Evolutionary conservation across 2,329 filamentous ascomycete species (phyloP).

Genomic region (Aaosphaeria arxii): DNA sequence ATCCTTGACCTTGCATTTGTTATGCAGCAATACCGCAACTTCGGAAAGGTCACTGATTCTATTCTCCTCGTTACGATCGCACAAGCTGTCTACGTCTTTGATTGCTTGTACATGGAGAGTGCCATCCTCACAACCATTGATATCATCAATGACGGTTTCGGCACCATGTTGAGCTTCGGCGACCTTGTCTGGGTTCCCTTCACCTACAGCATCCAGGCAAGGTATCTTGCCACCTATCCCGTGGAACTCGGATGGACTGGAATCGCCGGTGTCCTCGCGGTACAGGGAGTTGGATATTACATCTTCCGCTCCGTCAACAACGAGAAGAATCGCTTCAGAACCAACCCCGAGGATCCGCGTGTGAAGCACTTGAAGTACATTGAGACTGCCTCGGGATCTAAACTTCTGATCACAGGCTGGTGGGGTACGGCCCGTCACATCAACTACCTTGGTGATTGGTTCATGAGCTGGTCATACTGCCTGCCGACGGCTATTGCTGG

Average conservation of each 20-base stretch:
- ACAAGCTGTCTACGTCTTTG: constrained; percentile 80
- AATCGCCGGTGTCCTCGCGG: constrained; percentile 60
- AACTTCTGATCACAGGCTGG: constrained; percentile 82
- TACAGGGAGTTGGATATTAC: constrained; percentile 73
- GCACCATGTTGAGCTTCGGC: constrained; percentile 91
- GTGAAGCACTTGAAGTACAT: constrained; percentile 82
- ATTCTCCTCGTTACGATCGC: constrained; percentile 76
- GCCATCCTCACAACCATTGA: constrained; percentile 93
- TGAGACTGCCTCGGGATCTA: constrained; percentile 76
- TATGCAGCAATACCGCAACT: constrained; percentile 82
- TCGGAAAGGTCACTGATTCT: constrained; percentile 80
- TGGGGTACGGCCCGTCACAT: constrained; percentile 91
- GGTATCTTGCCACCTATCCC: constrained; percentile 81
- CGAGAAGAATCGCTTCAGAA: constrained; percentile 93
- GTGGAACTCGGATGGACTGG: constrained; percentile 70
- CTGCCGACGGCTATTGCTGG: constrained; percentile 83
- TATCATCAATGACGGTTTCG: constrained; percentile 88
- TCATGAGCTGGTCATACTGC: constrained; percentile 88
- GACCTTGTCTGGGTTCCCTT: constrained; percentile 94
- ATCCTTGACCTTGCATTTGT: constrained; percentile 81
- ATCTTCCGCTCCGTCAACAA: constrained; percentile 94
- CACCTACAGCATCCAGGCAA: constrained; percentile 77
- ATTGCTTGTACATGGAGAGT: constrained; percentile 82
- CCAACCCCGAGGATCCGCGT: constrained; percentile 74
- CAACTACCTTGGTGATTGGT: constrained; percentile 95